phyloP scores from a whole-genome alignment of 768 basidiomycete species.

The Pleurotus platypus region DNA sequence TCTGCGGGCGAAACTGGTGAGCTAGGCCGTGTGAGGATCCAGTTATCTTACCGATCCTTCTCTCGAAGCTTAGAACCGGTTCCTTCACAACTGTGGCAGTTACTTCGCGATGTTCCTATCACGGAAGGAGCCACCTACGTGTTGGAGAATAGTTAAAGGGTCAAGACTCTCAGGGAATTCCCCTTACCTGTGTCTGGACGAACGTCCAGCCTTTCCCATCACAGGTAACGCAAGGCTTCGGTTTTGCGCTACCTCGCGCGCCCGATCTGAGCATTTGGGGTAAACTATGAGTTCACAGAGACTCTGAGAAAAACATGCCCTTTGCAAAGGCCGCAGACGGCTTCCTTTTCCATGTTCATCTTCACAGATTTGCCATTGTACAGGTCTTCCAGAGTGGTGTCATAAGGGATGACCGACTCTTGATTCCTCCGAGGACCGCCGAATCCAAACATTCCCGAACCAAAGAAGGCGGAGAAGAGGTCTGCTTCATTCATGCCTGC shows the following conservation, averaged over 20 bases:
- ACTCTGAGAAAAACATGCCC: slow-evolving; percentile 46
- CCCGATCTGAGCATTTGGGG: slow-evolving; percentile 54
- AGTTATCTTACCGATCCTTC: slow-evolving; percentile 68
- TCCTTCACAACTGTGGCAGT: slow-evolving; percentile 71
- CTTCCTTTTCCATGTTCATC: slow-evolving; percentile 85
- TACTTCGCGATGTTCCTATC: slow-evolving; percentile 46
- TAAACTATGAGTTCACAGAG: slow-evolving; percentile 10
- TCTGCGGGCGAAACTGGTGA: slow-evolving; percentile 37
- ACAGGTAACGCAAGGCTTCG: slow-evolving; percentile 77
- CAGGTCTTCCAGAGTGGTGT: slow-evolving; percentile 88
- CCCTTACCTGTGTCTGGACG: slow-evolving; percentile 47
- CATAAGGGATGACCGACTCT: slow-evolving; percentile 73
- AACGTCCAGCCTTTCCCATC: slow-evolving; percentile 80
- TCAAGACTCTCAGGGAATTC: slow-evolving; percentile 8
- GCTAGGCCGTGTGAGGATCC: not conserved
- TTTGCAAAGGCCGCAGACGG: slow-evolving; percentile 74
- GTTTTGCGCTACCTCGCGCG: slow-evolving; percentile 78
- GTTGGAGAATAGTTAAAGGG: not conserved
- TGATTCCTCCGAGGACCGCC: slow-evolving; percentile 52
- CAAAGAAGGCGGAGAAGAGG: slow-evolving; percentile 75
- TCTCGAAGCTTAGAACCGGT: slow-evolving; percentile 71
- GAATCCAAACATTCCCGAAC: slow-evolving; percentile 53
- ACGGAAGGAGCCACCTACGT: slow-evolving; percentile 39
- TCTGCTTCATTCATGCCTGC: slow-evolving; percentile 60
- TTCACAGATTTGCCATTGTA: slow-evolving; percentile 89